These are phyloP conservation scores for Phaseolus coccineus DNA, from an alignment of 331 rosid genomes.

Conservation along the genomic window DNA sequence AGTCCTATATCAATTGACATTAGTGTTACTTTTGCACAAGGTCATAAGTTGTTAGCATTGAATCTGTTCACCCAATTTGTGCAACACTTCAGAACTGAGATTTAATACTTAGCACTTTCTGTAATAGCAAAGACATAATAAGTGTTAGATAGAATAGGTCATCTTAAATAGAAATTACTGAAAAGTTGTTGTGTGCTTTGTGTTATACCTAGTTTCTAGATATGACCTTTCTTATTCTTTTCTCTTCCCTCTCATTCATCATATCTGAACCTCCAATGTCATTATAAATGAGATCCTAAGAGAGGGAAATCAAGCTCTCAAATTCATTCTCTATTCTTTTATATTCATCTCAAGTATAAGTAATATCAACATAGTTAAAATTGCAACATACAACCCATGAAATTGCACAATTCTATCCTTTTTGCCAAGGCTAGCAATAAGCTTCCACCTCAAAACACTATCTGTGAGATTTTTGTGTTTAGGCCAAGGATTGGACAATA, in stretches of 20 bases:
- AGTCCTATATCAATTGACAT: conserved; percentile 3
- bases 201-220: too few species aligned
- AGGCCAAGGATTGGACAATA: neutral
- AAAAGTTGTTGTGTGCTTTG: too few species aligned
- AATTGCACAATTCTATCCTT: neutral
- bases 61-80: neutral
- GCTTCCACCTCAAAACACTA: neutral
- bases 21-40: too few species aligned
- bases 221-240: too few species aligned
- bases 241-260: too few species aligned
- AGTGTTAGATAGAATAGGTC: too few species aligned
- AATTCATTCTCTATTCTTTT: too few species aligned
- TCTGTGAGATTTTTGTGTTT: neutral
- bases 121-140: conserved; percentile 6
- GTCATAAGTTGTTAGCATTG: too few species aligned
- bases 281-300: too few species aligned
- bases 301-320: too few species aligned
- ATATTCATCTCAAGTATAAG: neutral
- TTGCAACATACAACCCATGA: neutral
- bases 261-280: too few species aligned
- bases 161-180: too few species aligned
- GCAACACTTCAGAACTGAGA: neutral
- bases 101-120: neutral
- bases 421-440: neutral
- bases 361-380: neutral